phyloP scores from a whole-genome alignment of 2,329 filamentous ascomycete species.

The Diaporthe humulicola region DNA sequence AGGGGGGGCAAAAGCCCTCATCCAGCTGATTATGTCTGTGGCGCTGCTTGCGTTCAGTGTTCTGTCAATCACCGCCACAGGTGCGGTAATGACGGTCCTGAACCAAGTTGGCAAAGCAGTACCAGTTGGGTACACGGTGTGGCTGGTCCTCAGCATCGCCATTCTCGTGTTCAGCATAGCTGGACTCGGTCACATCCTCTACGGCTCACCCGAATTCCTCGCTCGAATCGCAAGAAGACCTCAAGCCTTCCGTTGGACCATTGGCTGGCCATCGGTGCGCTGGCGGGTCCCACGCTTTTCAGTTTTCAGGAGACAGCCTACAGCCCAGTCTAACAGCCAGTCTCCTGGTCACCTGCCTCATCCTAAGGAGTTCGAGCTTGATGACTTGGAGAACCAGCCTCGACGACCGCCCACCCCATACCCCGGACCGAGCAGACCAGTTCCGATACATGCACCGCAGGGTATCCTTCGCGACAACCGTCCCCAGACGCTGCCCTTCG shows the following conservation, averaged over 20 bases:
- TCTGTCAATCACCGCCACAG: not conserved
- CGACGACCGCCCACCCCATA: not conserved
- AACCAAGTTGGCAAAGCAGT: not conserved
- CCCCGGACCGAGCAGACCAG: not conserved
- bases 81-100: not conserved
- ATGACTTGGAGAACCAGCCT: not conserved
- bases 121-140: not conserved
- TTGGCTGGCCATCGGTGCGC: not conserved
- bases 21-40: not conserved
- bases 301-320: not conserved
- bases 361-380: constrained; percentile 28
- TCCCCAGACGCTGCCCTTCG: not conserved
- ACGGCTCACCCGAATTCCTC: not conserved
- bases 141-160: not conserved
- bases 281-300: not conserved
- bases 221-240: not conserved
- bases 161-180: not conserved
- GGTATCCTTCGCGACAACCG: not conserved
- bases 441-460: not conserved
- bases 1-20: not conserved
- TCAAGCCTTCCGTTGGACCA: not conserved
- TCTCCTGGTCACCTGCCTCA: not conserved
- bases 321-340: not conserved
- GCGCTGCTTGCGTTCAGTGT: not conserved
- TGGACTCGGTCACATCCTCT: not conserved